Evolutionary conservation across 768 basidiomycete genomes (phyloP), one percentile per base, ranked within the genome.

Genomic region (Rhodotorula kratochvilovae): DNA sequence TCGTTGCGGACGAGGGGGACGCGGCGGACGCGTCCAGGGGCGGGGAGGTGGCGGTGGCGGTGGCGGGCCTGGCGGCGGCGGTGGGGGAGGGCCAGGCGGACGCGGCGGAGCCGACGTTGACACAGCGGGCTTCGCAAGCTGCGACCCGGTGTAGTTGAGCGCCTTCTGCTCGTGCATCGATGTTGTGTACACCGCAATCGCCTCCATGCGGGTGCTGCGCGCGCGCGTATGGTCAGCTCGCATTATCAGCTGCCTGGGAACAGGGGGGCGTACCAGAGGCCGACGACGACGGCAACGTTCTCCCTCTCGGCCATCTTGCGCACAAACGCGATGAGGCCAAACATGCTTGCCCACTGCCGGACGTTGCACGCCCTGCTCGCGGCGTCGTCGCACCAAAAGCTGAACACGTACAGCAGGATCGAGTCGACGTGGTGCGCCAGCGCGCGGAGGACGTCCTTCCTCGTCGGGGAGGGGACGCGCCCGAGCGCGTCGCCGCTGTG

Each of bases 401-500:
- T 85, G 78, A 90, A 93, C 8, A 89, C 86, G 81, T 92, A 92
- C 81, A 88, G 89, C 54, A 92, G 82, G 67, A 92, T 84, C 54
- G 90, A 88, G 80, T 92, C 90, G 51, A 90, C 81, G 58, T 90
- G 87, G 79, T 91, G 90, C 29, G 91, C 84, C 35, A 89, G 85
- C 39, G 89, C 88, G 77, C 91, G 79, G 86, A 88, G 76, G 88
- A 86, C 77, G 85, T 85, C 80, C 87, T 85, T 5, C 84, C 83
- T 10, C 86, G 45, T 17, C 10, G 36, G 43, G 29, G 53, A 19
- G 5, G 56, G 5, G 11, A 29, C 36, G 8, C 76, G 66, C 11
- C 89, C 87, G 48, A 90, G 87, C 56, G 87, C 85, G 78, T 90
- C 89, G 35, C 90, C 90, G 2, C 90, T 90, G 78, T 89, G 90